phyloP scores from a whole-genome alignment of 2,329 filamentous ascomycete species.

The Macrophomina pseudophaseolina region DNA sequence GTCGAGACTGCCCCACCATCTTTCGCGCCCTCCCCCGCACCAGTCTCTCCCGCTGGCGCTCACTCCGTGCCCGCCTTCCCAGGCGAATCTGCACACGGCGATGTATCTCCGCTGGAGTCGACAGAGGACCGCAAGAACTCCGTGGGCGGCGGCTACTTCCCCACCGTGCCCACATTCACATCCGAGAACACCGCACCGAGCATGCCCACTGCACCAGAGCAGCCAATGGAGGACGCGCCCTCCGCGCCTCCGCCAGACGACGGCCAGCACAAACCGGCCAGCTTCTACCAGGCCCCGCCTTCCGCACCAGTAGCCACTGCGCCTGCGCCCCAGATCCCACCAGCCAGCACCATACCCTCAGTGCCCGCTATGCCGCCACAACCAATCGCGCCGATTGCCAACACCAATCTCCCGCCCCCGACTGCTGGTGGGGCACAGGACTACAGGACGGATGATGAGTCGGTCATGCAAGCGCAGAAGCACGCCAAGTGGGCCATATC shows the following conservation, averaged over 20 bases:
- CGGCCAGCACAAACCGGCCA: conserved; percentile 33
- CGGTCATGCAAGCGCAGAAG: conserved; percentile 83
- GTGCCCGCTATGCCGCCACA: background rate
- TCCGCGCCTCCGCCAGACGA: conserved; percentile 28
- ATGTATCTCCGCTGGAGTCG: conserved; percentile 59
- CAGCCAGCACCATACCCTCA: background rate
- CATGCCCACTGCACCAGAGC: conserved; percentile 40
- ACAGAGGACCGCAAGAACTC: conserved; percentile 44
- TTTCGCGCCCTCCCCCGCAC: conserved; percentile 51
- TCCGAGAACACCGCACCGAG: conserved; percentile 42
- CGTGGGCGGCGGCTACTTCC: conserved; percentile 63
- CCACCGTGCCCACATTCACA: conserved; percentile 55
- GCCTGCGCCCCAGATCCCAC: background rate
- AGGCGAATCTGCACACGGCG: conserved; percentile 44
- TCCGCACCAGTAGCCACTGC: conserved; percentile 5
- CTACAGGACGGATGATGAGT: conserved; percentile 67
- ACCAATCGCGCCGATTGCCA: conserved; percentile 30
- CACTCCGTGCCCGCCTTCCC: conserved; percentile 47
- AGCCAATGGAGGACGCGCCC: conserved; percentile 35
- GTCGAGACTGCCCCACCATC: conserved; percentile 66
- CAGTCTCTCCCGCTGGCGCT: conserved; percentile 51
- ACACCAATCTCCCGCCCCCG: conserved; percentile 32
- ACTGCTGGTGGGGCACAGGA: conserved; percentile 16
- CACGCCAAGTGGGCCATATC: conserved; percentile 98
- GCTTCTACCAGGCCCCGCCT: conserved; percentile 39